Conservation (phyloP, 2,329 filamentous ascomycete species). For the Penicillium decumbens region DNA sequence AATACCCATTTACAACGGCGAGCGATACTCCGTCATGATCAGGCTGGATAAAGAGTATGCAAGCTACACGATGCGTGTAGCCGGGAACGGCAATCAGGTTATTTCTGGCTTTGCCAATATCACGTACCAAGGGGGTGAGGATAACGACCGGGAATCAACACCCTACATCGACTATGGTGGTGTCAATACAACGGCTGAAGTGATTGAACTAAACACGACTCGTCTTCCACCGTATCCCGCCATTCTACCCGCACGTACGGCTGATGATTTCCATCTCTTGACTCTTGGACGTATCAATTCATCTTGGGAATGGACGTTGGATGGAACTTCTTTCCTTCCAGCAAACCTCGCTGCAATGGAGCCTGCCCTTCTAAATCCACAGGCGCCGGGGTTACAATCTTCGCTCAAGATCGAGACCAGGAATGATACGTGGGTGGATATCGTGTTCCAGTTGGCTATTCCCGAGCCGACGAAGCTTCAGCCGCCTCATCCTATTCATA, state of each 20-base stretch:
- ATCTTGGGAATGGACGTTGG: conserved; percentile 15
- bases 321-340: conserved; percentile 7
- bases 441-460: conserved; percentile 34
- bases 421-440: conserved; percentile 52
- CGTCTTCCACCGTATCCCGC: conserved; percentile 12
- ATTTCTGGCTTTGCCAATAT: conserved; percentile 51
- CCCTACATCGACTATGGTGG: conserved; percentile 14
- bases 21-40: conserved; percentile 36
- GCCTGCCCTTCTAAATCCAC: conserved; percentile 8
- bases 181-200: conserved; percentile 10
- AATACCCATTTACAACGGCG: conserved; percentile 27
- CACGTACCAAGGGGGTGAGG: conserved; percentile 37
- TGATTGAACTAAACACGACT: conserved; percentile 6
- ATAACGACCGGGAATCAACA: conserved; percentile 30
- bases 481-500: conserved; percentile 59
- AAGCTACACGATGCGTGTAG: conserved; percentile 13
- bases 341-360: background rate
- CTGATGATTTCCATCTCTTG: conserved; percentile 11
- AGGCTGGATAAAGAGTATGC: conserved; percentile 13
- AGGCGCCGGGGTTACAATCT: conserved; percentile 4
- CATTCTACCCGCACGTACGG: conserved; percentile 3
- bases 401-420: conserved; percentile 46
- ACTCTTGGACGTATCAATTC: conserved; percentile 8
- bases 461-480: conserved; percentile 41
- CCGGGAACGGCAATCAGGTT: conserved; percentile 47